phyloP scores from a whole-genome alignment of 1,284 basidiomycete species.

The Cryptococcus neoformans region DNA sequence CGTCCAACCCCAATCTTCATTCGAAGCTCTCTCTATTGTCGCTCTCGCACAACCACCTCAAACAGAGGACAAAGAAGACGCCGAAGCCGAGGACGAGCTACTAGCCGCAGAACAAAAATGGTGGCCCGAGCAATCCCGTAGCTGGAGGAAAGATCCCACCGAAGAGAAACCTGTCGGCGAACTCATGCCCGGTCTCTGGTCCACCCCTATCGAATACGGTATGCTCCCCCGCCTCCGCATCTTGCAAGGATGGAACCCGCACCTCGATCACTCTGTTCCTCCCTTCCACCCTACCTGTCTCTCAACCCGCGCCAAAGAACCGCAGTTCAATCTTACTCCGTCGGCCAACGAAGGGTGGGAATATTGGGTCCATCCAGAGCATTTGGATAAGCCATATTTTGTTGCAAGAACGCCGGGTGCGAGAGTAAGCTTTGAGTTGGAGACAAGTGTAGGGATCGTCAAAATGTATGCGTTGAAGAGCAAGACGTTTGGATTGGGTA shows the following conservation, averaged over 20 bases:
- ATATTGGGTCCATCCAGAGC: conserved; percentile 42
- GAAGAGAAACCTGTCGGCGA: conserved; percentile 18
- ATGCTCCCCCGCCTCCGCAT: conserved; percentile 39
- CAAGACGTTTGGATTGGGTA: conserved; percentile 42
- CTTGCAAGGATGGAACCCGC: conserved; percentile 38
- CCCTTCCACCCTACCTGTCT: conserved; percentile 38
- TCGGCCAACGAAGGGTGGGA: conserved; percentile 35
- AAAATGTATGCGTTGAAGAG: conserved; percentile 45
- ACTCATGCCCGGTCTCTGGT: conserved; percentile 41
- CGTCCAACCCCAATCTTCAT: not conserved
- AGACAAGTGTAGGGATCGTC: conserved; percentile 39
- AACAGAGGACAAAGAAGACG: conserved; percentile 2
- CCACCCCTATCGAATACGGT: conserved; percentile 33
- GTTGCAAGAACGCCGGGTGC: conserved; percentile 34
- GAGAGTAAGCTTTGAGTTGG: conserved; percentile 35
- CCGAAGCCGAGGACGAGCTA: conserved; percentile 1
- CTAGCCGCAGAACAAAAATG: conserved; percentile 5
- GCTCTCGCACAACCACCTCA: conserved; percentile 1
- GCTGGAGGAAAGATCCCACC: conserved; percentile 18
- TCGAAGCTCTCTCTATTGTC: not conserved
- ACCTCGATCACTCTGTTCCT: conserved; percentile 22
- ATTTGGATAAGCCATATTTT: conserved; percentile 45
- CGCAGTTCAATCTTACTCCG: conserved; percentile 40
- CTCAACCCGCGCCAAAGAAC: conserved; percentile 29
- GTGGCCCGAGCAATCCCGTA: conserved; percentile 28